Base-by-base conservation (phyloP, 345 rosid species). In the Psidium friedrichsthalianum region DNA sequence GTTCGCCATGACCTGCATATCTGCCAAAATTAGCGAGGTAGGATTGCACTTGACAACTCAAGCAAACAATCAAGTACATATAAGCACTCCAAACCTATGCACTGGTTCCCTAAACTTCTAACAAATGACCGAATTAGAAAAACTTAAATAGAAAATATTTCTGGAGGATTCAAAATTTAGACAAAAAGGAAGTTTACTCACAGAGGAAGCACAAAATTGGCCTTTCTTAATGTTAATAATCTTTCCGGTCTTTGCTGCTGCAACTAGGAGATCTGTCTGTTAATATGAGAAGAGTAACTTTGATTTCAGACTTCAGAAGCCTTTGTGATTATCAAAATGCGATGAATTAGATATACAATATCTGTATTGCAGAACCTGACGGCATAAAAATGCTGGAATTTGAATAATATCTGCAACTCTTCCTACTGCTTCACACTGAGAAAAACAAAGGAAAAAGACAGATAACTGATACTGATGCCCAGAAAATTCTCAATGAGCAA, bases 211-310 rank as follows among this genome's bases (percentile, higher is more conserved):
- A 93, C 98, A 97, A 53, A 97, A 97, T 82, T 97, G 98, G 84
- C 99, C 99, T 87, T 97, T 97, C 89, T 97, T 97, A 56, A 96
- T 95, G 90, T 96, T 95, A 85, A 97, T 93, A 74, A 97, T 97
- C 89, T 91, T 97, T 55, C 98, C 99, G 4, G 98, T 97, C 91
- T 93, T 92, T 56, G 99, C 99, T 56, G 98, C 98, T 56, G 96
- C 96, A 82, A 95, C 98, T 88, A 97, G 94, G 87, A 97, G 98
- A 92, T 97, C 98, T 82, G 99, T 97, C 98, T 97, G 94, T 84
- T 87, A 87, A 86, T 58, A 52, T 53, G 87, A 80, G 59, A 88
- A 64, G 51, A 58, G 27, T 56, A 12, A 56, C 27, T 52, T 52
- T 51, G 44, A 29, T 82, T 69, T 11, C 61, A 85, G 55, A 64